These are phyloP conservation scores for Solanum sejunctum DNA, from an alignment of 257 asterid species.

Conservation along the genomic window DNA sequence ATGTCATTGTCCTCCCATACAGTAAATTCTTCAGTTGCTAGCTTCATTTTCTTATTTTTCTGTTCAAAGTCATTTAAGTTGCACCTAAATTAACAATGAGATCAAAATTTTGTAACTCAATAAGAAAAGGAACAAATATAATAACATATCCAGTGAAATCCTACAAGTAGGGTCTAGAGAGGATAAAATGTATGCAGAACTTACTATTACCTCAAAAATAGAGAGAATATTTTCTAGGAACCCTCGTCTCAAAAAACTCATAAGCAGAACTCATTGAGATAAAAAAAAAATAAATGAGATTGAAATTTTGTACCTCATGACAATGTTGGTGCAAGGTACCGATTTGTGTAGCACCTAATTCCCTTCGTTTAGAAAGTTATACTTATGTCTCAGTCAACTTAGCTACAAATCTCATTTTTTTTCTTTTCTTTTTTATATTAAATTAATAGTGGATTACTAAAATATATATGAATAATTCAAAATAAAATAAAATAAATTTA, in stretches of 20 bases:
- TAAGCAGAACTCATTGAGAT: too few relatives aligned
- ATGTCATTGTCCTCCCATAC: slow-evolving; percentile 25
- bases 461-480: neutral
- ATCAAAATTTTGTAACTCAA: slow-evolving; percentile 16
- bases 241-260: too few relatives aligned
- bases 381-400: neutral
- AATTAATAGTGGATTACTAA: neutral
- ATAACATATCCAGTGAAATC: too few relatives aligned
- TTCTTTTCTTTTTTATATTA: neutral
- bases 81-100: neutral
- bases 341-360: slow-evolving; percentile 48
- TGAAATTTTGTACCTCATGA: slow-evolving; percentile 19
- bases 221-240: too few relatives aligned
- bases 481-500: neutral
- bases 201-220: too few relatives aligned
- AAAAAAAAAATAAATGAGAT: too few relatives aligned
- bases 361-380: slow-evolving; percentile 19
- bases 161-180: too few relatives aligned
- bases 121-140: too few relatives aligned
- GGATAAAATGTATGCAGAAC: too few relatives aligned
- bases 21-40: slow-evolving; percentile 1
- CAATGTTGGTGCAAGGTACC: slow-evolving; percentile 25
- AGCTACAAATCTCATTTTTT: neutral
- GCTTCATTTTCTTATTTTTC: slow-evolving; percentile 24
- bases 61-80: neutral